phyloP scores from a whole-genome alignment of 345 rosid genomes.

The Gossypium bickii region DNA sequence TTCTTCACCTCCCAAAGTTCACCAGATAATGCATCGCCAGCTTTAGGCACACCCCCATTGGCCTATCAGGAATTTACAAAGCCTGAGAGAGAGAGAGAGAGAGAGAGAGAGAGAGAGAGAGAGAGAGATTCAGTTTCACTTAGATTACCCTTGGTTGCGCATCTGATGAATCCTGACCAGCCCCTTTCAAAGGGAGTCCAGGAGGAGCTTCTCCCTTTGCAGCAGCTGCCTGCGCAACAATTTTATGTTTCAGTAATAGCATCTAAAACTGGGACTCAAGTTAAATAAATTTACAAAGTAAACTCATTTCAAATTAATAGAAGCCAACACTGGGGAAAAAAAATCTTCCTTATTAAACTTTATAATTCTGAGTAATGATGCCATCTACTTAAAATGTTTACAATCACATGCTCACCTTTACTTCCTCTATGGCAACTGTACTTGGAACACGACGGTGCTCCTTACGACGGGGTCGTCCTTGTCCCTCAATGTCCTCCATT shows the following conservation, averaged over 20 bases:
- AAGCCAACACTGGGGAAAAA: not conserved
- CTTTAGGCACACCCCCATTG: conserved; percentile 72
- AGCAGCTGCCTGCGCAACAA: conserved; percentile 80
- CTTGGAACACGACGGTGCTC: conserved; percentile 99
- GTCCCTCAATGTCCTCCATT: conserved; percentile 72
- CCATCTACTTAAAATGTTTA: conserved; percentile 4
- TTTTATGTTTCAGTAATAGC: conserved; percentile 15
- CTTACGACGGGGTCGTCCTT: conserved; percentile 58
- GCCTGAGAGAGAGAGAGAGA: not conserved
- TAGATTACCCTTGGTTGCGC: conserved; percentile 63
- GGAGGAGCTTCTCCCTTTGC: conserved; percentile 99
- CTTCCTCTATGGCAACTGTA: conserved; percentile 97
- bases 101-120: not conserved
- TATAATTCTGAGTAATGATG: not conserved
- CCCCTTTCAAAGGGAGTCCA: conserved; percentile 97
- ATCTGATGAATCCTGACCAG: conserved; percentile 95
- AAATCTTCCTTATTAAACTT: not conserved
- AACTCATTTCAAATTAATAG: not conserved
- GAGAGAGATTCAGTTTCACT: conserved; percentile 14
- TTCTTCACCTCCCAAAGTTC: conserved; percentile 90
- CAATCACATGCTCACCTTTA: conserved; percentile 54
- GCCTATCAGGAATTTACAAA: conserved; percentile 40
- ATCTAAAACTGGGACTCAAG: not conserved
- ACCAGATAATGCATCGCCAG: conserved; percentile 92
- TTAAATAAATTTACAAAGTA: not conserved